Percentiles rank a stretch among this genome's conserved stretches.
These are phyloP conservation scores for Stagonosporopsis vannaccii DNA, from an alignment of 2,329 filamentous ascomycete species.

Conservation along the genomic window DNA sequence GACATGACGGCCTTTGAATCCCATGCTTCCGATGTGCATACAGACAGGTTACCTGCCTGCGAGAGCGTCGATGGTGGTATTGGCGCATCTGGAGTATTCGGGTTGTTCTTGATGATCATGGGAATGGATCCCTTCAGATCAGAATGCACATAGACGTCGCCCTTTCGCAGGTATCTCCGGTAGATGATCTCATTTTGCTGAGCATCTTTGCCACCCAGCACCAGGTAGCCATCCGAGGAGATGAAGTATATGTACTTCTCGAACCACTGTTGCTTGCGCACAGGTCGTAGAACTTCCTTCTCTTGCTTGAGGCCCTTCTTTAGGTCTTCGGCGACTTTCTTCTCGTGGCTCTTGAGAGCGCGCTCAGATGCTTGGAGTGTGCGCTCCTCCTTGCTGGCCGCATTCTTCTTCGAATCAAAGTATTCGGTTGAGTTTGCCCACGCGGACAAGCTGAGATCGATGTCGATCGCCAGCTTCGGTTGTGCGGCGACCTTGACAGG, in stretches of 20 bases:
- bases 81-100: slow-evolving; percentile 77
- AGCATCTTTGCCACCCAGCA: slow-evolving; percentile 86
- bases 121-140: slow-evolving; percentile 83
- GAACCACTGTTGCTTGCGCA: slow-evolving; percentile 89
- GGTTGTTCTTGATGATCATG: slow-evolving; percentile 91
- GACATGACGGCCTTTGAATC: slow-evolving; percentile 96
- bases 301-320: slow-evolving; percentile 91
- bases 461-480: slow-evolving; percentile 73
- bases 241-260: slow-evolving; percentile 97
- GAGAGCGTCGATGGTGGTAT: slow-evolving; percentile 91
- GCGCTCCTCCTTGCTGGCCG: slow-evolving; percentile 85
- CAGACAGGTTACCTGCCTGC: slow-evolving; percentile 84
- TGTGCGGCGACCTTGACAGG: slow-evolving; percentile 47
- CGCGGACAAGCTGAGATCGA: slow-evolving; percentile 80
- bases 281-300: slow-evolving; percentile 82
- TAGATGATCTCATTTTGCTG: slow-evolving; percentile 95
- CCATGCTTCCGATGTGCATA: slow-evolving; percentile 90
- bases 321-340: slow-evolving; percentile 84
- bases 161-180: slow-evolving; percentile 81
- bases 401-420: slow-evolving; percentile 85
- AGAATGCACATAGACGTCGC: slow-evolving; percentile 90
- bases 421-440: slow-evolving; percentile 93
- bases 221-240: slow-evolving; percentile 92
- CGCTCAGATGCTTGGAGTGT: slow-evolving; percentile 81
- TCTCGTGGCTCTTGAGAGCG: slow-evolving; percentile 87